Conservation (phyloP, 768 basidiomycete genomes). For the Russula dissimulans region DNA sequence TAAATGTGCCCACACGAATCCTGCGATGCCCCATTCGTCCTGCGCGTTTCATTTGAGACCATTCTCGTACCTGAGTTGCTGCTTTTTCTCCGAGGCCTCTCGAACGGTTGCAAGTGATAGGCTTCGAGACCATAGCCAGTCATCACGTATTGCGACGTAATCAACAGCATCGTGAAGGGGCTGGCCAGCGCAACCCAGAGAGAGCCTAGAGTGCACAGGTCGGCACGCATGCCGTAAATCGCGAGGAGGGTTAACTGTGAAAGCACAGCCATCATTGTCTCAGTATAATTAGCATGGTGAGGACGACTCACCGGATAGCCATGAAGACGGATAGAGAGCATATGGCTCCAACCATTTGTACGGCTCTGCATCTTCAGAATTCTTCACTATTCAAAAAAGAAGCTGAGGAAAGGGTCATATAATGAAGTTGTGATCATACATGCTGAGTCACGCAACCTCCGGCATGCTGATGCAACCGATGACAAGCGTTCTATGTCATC, state of each 20-base stretch:
- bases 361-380: neutral
- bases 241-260: constrained; percentile 27
- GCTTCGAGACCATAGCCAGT: constrained; percentile 40
- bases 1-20: constrained; percentile 71
- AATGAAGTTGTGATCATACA: neutral
- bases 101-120: constrained; percentile 8
- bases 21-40: constrained; percentile 28
- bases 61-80: constrained; percentile 18
- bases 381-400: neutral
- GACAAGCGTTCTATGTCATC: constrained; percentile 12
- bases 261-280: neutral
- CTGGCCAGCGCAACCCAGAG: constrained; percentile 50
- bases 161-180: constrained; percentile 54
- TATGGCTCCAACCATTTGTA: constrained; percentile 17
- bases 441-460: constrained; percentile 10
- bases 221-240: constrained; percentile 46
- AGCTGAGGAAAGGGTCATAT: neutral
- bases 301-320: constrained; percentile 13
- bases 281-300: neutral
- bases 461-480: neutral
- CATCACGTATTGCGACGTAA: constrained; percentile 47
- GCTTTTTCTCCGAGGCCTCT: neutral
- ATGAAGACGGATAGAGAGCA: constrained; percentile 7
- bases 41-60: neutral
- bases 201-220: constrained; percentile 47